A percentile compares a stretch with the other conserved stretches of the same genome.
Conservation (phyloP, 2,329 filamentous ascomycete genomes). For the Stagonosporopsis chrysanthemi region DNA sequence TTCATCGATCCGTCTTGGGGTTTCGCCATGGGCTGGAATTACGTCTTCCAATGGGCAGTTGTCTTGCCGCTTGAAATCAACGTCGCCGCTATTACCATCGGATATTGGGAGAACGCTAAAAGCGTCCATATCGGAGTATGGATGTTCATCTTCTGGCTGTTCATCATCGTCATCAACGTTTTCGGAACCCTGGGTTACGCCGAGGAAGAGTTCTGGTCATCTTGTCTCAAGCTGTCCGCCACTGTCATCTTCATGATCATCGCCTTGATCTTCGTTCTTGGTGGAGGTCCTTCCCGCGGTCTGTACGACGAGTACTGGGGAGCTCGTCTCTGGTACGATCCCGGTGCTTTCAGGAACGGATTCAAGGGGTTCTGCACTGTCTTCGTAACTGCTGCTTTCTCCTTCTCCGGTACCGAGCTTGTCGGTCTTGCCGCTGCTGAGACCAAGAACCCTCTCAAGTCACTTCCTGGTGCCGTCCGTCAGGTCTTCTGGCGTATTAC, state of each 20-base stretch:
- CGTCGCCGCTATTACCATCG: slow-evolving; percentile 48
- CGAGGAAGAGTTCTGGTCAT: slow-evolving; percentile 52
- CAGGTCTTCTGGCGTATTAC: slow-evolving; percentile 59
- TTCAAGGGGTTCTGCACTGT: slow-evolving; percentile 71
- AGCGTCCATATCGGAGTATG: slow-evolving; percentile 40
- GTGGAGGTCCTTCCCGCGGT: slow-evolving; percentile 61
- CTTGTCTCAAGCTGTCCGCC: slow-evolving; percentile 45
- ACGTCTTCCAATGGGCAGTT: slow-evolving; percentile 48
- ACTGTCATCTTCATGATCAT: slow-evolving; percentile 54
- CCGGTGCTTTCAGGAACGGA: slow-evolving; percentile 62
- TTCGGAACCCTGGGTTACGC: slow-evolving; percentile 52
- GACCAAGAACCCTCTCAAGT: slow-evolving; percentile 62
- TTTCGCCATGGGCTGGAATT: slow-evolving; percentile 50
- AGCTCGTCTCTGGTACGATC: slow-evolving; percentile 66
- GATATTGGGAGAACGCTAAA: slow-evolving; percentile 43
- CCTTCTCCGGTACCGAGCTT: slow-evolving; percentile 69
- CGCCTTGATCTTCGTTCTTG: slow-evolving; percentile 63
- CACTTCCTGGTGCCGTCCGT: slow-evolving; percentile 54
- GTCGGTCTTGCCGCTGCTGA: slow-evolving; percentile 68
- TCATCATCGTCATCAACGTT: slow-evolving; percentile 49
- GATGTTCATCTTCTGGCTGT: slow-evolving; percentile 50
- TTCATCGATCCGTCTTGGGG: slow-evolving; percentile 59
- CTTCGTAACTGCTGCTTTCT: slow-evolving; percentile 69
- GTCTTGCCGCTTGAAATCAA: slow-evolving; percentile 51
- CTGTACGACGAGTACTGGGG: slow-evolving; percentile 63